A percentile compares a stretch with the other conserved stretches of the same genome.
Evolutionary conservation across 116 monocot species (phyloP).

Genomic region (Phalaenopsis hybrid): DNA sequence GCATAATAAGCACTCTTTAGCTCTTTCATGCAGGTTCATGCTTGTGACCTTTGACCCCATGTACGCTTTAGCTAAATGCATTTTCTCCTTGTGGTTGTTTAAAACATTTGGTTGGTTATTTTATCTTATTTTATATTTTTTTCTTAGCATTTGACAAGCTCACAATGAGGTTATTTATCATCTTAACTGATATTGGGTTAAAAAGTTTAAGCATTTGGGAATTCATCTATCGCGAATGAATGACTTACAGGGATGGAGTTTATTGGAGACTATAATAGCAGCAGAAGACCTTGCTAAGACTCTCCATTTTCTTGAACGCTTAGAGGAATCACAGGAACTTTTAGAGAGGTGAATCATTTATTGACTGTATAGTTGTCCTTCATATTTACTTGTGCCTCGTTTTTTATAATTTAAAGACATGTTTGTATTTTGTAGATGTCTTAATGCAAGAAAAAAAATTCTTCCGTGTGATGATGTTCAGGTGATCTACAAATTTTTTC

Average conservation of each 20-base stretch:
- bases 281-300: conserved; percentile 72
- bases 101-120: too few relatives aligned
- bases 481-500: background rate
- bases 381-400: background rate
- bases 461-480: conserved; percentile 33
- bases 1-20: too few relatives aligned
- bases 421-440: conserved; percentile 47
- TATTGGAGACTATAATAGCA: conserved; percentile 63
- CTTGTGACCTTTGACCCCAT: too few relatives aligned
- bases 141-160: background rate
- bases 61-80: too few relatives aligned
- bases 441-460: conserved; percentile 51
- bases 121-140: background rate
- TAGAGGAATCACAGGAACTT: conserved; percentile 65
- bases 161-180: background rate
- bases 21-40: too few relatives aligned
- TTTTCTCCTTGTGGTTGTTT: too few relatives aligned
- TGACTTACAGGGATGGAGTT: conserved; percentile 70
- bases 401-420: conserved; percentile 1
- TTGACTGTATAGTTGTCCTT: background rate
- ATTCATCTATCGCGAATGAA: background rate
- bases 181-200: background rate
- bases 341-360: conserved; percentile 45
- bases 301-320: conserved; percentile 60
- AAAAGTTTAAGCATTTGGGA: background rate